Evolutionary conservation across 495 filamentous ascomycete species (phyloP), one percentile per base, ranked within the genome.

Genomic region (Chaetomium fimeti): DNA sequence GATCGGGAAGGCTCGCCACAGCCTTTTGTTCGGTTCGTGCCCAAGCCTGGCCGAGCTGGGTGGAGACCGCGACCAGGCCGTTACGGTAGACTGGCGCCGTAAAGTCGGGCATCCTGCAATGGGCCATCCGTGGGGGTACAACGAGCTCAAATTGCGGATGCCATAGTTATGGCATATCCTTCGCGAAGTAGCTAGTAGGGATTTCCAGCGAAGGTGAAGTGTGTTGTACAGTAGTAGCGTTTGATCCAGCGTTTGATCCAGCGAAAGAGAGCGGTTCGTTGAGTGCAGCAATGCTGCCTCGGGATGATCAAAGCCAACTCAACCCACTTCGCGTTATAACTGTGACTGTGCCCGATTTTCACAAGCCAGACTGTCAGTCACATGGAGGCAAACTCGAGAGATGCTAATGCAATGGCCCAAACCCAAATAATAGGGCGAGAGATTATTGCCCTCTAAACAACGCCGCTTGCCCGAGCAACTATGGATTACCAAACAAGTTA

Each of bases 181-280:
- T 47, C 45, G 56, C 55, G 55, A 54, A 54, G 18, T 59, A 59
- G 55, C 56, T 53, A 38, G 52, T 49, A 25, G 12, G 57, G 38
- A 28, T 25, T 20, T 36, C 49, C 36, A 63, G 61, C 61, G 54
- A 24, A 24, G 25, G 15, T 53, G 32, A 36, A 36, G 47, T 56
- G 43, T 64, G 62, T 58, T 40, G 54, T 64, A 64, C 54, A 51
- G 53, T 63, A 64, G 20, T 25, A 47, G 43, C 20, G 18, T 49
- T 49, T 47, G 43, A 47, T 47, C 43, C 32, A 43, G 40, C 28
- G 27, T 54, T 43, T 24, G 27, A 57, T 8, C 16, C 52, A 58
- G 62, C 53, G 45, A 64, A 52, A 24, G 54, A 54, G 47, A 64
- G 55, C 47, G 56, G 48, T 29, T 49, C 53, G 22, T 59, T 45